phyloP scores from a whole-genome alignment of 495 filamentous ascomycete genomes.

The Penicillium psychrofluorescens region DNA sequence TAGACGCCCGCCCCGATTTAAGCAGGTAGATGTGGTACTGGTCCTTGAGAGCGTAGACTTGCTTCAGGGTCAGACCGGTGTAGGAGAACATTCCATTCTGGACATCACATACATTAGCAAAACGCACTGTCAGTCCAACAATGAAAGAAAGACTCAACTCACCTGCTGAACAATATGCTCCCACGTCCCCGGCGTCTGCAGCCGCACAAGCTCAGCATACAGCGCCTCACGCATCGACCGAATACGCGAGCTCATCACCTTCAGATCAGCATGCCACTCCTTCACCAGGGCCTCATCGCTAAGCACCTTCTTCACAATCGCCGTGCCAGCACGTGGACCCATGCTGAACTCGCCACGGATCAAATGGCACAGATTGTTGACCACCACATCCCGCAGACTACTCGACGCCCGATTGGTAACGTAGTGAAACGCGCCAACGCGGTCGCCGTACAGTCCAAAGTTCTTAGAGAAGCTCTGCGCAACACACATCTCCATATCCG shows the following conservation, averaged over 20 bases:
- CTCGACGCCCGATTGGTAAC: constrained; percentile 25
- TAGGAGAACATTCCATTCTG: constrained; percentile 50
- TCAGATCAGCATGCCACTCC: constrained; percentile 43
- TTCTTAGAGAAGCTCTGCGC: constrained; percentile 50
- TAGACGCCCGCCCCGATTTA: constrained; percentile 40
- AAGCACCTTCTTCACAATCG: constrained; percentile 43
- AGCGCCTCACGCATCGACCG: constrained; percentile 40
- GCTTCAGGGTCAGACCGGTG: constrained; percentile 38
- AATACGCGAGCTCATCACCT: constrained; percentile 46
- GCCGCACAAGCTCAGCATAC: constrained; percentile 32
- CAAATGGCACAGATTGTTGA: constrained; percentile 37
- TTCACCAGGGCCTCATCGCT: constrained; percentile 27
- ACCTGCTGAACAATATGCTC: constrained; percentile 44
- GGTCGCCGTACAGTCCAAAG: constrained; percentile 49
- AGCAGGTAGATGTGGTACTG: constrained; percentile 45
- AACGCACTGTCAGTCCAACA: neutral
- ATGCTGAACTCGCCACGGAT: constrained; percentile 45
- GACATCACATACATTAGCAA: constrained; percentile 5
- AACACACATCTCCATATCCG: constrained; percentile 43
- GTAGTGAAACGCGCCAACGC: constrained; percentile 43
- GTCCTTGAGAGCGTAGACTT: constrained; percentile 38
- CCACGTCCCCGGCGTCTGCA: constrained; percentile 43
- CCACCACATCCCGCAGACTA: constrained; percentile 28
- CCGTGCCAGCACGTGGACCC: constrained; percentile 41
- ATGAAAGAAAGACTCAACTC: neutral